A percentile compares a stretch with the other conserved stretches of the same genome.
Conservation (phyloP, 2,329 filamentous ascomycete genomes). For the Nemania sp. region DNA sequence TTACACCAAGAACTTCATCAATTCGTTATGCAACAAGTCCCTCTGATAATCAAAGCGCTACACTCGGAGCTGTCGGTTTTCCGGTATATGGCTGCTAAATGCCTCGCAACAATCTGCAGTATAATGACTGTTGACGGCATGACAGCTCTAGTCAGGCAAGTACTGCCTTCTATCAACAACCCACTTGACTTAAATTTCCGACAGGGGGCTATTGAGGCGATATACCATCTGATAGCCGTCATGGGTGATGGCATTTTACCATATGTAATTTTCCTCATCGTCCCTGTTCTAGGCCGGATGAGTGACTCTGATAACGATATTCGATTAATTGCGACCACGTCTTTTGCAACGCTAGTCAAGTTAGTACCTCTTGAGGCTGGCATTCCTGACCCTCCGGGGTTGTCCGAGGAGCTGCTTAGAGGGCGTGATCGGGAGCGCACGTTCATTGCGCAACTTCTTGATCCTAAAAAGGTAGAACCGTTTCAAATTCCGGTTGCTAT, state of each 20-base stretch:
- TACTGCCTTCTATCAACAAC: constrained; percentile 90
- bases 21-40: constrained; percentile 82
- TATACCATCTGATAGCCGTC: constrained; percentile 96
- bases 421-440: constrained; percentile 93
- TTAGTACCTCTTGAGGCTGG: constrained; percentile 95
- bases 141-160: constrained; percentile 91
- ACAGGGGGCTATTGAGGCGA: constrained; percentile 90
- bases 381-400: constrained; percentile 91
- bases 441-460: constrained; percentile 94
- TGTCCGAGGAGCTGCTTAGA: constrained; percentile 84
- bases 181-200: constrained; percentile 84
- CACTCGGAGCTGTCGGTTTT: constrained; percentile 89
- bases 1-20: constrained; percentile 73
- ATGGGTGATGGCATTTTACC: constrained; percentile 97
- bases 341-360: constrained; percentile 95
- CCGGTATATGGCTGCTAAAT: constrained; percentile 95
- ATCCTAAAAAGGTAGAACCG: constrained; percentile 93
- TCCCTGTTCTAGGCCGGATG: constrained; percentile 95
- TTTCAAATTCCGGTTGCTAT: constrained; percentile 95
- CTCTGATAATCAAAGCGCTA: constrained; percentile 82
- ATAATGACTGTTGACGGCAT: constrained; percentile 94
- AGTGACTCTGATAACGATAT: constrained; percentile 98
- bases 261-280: constrained; percentile 98
- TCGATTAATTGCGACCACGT: constrained; percentile 89
- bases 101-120: constrained; percentile 95